Conservation (phyloP, 2,329 filamentous ascomycete species). For the Penicillium fuscoglaucum region DNA sequence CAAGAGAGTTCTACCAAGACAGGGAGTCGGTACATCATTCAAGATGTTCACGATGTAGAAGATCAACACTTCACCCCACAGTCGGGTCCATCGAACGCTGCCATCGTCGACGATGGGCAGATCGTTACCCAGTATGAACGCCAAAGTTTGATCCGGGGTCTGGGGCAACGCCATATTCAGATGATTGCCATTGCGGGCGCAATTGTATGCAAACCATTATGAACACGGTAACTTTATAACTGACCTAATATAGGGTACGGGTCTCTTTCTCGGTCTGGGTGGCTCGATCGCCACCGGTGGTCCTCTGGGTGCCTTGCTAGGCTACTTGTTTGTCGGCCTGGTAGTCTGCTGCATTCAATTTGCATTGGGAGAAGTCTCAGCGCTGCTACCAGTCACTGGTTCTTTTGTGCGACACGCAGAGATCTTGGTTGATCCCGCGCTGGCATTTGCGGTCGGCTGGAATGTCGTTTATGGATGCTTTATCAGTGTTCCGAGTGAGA, state of each 20-base stretch:
- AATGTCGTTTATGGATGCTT: constrained; percentile 55
- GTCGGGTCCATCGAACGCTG: constrained; percentile 3
- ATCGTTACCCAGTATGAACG: constrained; percentile 47
- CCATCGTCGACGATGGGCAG: constrained; percentile 15
- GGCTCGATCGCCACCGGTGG: constrained; percentile 52
- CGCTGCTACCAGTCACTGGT: constrained; percentile 54
- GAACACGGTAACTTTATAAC: neutral
- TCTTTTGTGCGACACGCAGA: constrained; percentile 53
- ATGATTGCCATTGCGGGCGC: constrained; percentile 50
- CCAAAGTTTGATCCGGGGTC: constrained; percentile 47
- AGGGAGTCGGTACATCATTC: constrained; percentile 16
- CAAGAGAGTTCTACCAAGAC: constrained; percentile 11
- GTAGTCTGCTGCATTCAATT: constrained; percentile 54
- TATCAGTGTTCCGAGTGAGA: constrained; percentile 59
- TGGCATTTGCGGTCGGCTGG: constrained; percentile 52
- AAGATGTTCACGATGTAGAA: constrained; percentile 23
- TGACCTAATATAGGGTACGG: constrained; percentile 40
- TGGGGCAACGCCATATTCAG: constrained; percentile 48
- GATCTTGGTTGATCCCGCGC: constrained; percentile 53
- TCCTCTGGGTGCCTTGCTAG: constrained; percentile 53
- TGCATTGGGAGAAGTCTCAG: constrained; percentile 53
- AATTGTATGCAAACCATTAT: constrained; percentile 32
- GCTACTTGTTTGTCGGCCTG: constrained; percentile 51
- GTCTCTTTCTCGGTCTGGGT: constrained; percentile 55
- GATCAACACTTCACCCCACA: constrained; percentile 8